Percentiles rank a stretch among this genome's conserved stretches.
These are phyloP conservation scores for Saccharomyces hybrid DNA, from an alignment of 1,139 yeast species.

Conservation along the genomic window DNA sequence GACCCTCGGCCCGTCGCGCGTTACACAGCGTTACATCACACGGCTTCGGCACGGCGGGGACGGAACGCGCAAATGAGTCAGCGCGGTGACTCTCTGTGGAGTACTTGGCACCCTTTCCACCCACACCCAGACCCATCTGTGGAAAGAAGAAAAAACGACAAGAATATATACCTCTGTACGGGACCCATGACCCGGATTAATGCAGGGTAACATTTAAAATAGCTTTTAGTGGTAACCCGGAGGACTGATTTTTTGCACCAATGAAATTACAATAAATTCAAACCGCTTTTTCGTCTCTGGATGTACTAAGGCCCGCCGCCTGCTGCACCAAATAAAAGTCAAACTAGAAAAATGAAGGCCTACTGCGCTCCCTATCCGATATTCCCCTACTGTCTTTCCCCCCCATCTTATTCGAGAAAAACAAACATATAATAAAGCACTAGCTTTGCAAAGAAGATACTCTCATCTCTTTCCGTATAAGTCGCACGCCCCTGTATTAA, in stretches of 20 bases:
- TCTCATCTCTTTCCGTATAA: background rate
- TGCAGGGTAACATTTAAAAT: too few species aligned
- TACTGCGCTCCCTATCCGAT: constrained; percentile 1
- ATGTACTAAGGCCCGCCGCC: background rate
- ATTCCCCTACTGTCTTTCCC: background rate
- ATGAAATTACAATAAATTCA: background rate
- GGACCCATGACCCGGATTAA: too few species aligned
- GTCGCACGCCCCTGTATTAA: background rate
- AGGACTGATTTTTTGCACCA: background rate
- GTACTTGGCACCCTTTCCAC: background rate
- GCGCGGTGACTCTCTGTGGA: background rate
- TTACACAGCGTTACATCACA: background rate
- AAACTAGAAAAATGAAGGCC: background rate
- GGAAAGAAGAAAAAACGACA: background rate
- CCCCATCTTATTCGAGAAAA: background rate
- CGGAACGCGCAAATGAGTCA: background rate
- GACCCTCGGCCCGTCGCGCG: background rate
- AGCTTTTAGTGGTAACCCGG: background rate
- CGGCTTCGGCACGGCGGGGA: background rate
- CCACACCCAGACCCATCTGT: background rate
- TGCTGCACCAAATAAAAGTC: background rate
- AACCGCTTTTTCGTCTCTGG: background rate
- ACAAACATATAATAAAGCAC: background rate
- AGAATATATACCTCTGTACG: background rate
- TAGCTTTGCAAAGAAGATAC: background rate